These are phyloP conservation scores for Macadamia tetraphylla DNA, from an alignment of 164 flowering plant genomes.

Conservation along the genomic window DNA sequence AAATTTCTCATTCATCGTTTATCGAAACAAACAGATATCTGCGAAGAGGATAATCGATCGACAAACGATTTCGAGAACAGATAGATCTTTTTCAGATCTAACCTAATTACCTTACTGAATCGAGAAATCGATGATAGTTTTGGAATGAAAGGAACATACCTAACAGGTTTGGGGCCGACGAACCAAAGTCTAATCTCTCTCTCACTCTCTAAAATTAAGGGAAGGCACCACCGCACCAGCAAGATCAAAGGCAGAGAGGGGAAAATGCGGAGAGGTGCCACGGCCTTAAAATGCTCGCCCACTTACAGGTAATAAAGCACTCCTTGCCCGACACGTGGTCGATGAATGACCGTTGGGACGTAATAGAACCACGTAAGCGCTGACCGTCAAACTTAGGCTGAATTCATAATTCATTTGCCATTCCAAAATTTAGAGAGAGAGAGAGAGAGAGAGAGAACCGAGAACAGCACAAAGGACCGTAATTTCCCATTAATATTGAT, in stretches of 20 bases:
- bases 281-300: constrained; percentile 11
- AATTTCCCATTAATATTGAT: too few relatives aligned
- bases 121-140: too few relatives aligned
- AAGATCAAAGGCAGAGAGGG: background rate
- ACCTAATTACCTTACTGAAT: background rate
- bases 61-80: too few relatives aligned
- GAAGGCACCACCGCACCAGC: background rate
- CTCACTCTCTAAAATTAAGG: background rate
- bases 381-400: constrained; percentile 20
- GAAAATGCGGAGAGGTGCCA: background rate
- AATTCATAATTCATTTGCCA: too few relatives aligned
- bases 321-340: constrained; percentile 16
- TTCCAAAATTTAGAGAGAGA: too few relatives aligned
- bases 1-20: too few relatives aligned
- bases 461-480: too few relatives aligned
- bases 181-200: background rate
- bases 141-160: background rate
- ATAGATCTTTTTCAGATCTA: too few relatives aligned
- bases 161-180: background rate
- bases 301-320: constrained; percentile 13
- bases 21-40: too few relatives aligned
- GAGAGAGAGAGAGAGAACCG: too few relatives aligned
- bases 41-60: too few relatives aligned
- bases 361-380: constrained; percentile 13
- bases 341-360: constrained; percentile 1